Evolutionary conservation across 1,284 basidiomycete species (phyloP).

Genomic region (Cryptococcus jaspeensis): DNA sequence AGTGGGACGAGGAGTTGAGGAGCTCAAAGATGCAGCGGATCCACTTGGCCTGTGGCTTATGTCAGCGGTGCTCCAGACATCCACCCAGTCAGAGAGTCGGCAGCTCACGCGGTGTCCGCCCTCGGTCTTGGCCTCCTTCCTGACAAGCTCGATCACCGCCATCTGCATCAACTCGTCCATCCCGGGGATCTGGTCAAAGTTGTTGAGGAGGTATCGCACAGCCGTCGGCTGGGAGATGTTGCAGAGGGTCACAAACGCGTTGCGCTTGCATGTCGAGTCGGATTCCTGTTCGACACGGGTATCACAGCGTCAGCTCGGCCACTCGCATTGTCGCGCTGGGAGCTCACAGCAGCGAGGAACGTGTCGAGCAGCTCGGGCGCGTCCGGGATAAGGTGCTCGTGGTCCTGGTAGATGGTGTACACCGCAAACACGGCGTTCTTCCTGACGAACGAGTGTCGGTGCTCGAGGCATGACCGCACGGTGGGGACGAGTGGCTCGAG

Average conservation of each 20-base stretch:
- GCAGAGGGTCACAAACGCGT: constrained; percentile 93
- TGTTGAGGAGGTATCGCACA: constrained; percentile 82
- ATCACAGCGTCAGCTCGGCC: neutral
- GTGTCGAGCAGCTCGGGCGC: constrained; percentile 95
- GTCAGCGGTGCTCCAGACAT: neutral
- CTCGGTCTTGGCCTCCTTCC: constrained; percentile 85
- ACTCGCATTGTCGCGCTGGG: neutral
- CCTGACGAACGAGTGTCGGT: constrained; percentile 96
- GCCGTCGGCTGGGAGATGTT: constrained; percentile 86
- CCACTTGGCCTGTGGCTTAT: constrained; percentile 68
- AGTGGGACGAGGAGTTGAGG: constrained; percentile 85
- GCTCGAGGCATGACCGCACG: constrained; percentile 91
- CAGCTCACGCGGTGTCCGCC: constrained; percentile 68
- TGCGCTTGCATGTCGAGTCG: constrained; percentile 95
- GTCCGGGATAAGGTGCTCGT: constrained; percentile 93
- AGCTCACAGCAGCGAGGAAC: constrained; percentile 78
- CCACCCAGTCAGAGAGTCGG: neutral
- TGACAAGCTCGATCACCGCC: constrained; percentile 91
- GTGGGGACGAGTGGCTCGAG: constrained; percentile 95
- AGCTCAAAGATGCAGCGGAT: constrained; percentile 94
- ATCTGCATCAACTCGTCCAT: constrained; percentile 96
- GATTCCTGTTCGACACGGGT: constrained; percentile 59
- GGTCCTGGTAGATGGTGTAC: constrained; percentile 89
- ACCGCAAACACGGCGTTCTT: constrained; percentile 98
- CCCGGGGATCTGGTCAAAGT: constrained; percentile 77